Evolutionary conservation across 208 protist species (phyloP), one percentile per base, ranked within the genome.

Genomic region (Trypanosoma rangeli): DNA sequence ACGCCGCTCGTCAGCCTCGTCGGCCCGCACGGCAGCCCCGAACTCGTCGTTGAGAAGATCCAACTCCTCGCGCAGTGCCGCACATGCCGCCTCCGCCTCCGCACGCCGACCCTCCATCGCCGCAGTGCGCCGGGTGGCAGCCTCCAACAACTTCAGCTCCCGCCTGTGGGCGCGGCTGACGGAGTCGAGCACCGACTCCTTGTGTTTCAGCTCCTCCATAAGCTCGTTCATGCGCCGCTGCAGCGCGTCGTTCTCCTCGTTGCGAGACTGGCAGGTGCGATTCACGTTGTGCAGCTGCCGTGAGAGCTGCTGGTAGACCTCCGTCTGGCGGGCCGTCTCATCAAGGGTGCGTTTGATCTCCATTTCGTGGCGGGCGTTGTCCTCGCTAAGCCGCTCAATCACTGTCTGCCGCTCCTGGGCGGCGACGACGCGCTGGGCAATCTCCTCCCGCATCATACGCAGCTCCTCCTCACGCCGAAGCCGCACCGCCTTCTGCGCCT

Each of bases 241-340:
- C 62, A 92, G 70, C 24, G 70, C 62, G 55, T 94, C 84, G 61
- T 94, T 92, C 44, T 93, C 88, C 70, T 98, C 84, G 54, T 93
- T 93, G 64, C 92, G 90, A 50, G 90, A 86, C 76, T 98, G 90
- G 70, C 97, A 76, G 2, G 94, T 79, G 26, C 82, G 84, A 61
- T 94, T 83, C 29, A 89, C 79, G 73, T 95, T 82, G 62, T 92
- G 86, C 59, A 83, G 78, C 74, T 94, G 82, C 42, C 85, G 80
- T 59, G 77, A 79, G 28, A 97, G 81, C 4, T 63, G 76, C 67
- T 97, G 90, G 72, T 92, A 93, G 70, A 91, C 82, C 70, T 97
- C 94, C 35, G 81, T 74, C 13, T 92, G 78, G 24, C 63, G 67
- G 57, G 83, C 74, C 24, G 77, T 90, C 63, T 92, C 80, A 7